These are phyloP conservation scores for Aspergillus puulaauensis DNA, from an alignment of 2,329 filamentous ascomycete genomes.

Conservation along the genomic window DNA sequence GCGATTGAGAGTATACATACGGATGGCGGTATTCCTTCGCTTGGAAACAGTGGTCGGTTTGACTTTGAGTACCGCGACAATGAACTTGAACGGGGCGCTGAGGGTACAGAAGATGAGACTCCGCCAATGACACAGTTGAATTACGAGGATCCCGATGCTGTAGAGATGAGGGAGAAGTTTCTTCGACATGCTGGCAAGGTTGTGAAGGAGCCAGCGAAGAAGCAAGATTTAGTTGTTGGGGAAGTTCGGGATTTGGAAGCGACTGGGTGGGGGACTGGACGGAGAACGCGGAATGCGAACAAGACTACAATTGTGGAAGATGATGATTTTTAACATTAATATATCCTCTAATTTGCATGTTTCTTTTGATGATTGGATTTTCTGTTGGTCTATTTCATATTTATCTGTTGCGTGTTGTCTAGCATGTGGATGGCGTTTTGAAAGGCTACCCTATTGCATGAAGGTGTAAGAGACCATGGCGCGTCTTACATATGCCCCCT, in stretches of 20 bases:
- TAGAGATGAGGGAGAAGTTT: conserved; percentile 56
- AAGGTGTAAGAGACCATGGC: no score
- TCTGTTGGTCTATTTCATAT: background rate
- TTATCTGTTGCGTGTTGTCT: background rate
- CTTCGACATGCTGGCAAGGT: conserved; percentile 47
- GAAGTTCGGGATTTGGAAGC: conserved; percentile 35
- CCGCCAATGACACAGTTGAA: conserved; percentile 49
- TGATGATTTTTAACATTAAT: background rate
- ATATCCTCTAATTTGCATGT: background rate
- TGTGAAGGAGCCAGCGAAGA: conserved; percentile 30
- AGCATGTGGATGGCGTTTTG: background rate
- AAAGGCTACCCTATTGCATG: background rate
- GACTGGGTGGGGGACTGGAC: conserved; percentile 33
- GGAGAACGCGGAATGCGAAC: conserved; percentile 34
- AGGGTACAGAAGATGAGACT: conserved; percentile 33
- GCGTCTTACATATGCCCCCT: background rate
- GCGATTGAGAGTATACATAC: conserved; percentile 32
- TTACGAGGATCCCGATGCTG: conserved; percentile 52
- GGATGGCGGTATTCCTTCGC: conserved; percentile 30
- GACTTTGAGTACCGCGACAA: conserved; percentile 32
- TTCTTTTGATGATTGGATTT: background rate
- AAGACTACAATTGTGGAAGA: conserved; percentile 22
- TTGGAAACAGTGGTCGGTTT: conserved; percentile 31
- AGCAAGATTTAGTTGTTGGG: conserved; percentile 23
- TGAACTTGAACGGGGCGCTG: conserved; percentile 15